Conservation (phyloP, 2,329 filamentous ascomycete species). For the Colletotrichum shisoi region DNA sequence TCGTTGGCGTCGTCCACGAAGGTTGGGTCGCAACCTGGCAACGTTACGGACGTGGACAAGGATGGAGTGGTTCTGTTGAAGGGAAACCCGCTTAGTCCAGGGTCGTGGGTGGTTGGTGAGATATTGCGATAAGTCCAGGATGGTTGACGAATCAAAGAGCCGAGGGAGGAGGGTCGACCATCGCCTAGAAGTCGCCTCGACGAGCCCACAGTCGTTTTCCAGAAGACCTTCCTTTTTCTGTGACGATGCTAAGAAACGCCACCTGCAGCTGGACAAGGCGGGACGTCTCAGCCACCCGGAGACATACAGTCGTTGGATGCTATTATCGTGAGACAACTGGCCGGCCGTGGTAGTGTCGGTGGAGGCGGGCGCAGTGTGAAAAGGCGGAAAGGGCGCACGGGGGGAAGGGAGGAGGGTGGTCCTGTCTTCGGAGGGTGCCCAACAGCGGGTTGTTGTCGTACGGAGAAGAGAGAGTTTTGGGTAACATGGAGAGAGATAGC, state of each 20-base stretch:
- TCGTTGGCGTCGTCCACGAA: slow-evolving; percentile 3
- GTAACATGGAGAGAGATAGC: slow-evolving; percentile 19
- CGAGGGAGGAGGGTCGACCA: neutral
- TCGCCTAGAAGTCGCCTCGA: neutral
- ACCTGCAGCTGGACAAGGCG: slow-evolving; percentile 19
- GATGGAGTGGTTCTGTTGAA: slow-evolving; percentile 1
- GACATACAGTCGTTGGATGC: slow-evolving; percentile 8
- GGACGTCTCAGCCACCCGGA: slow-evolving; percentile 9
- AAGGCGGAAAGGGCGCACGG: neutral
- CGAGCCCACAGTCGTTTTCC: neutral
- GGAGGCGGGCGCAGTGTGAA: neutral
- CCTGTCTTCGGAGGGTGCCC: no score
- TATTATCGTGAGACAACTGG: neutral
- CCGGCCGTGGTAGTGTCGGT: neutral
- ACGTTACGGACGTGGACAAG: neutral
- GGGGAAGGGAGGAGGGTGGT: neutral
- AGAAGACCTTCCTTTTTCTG: slow-evolving; percentile 25
- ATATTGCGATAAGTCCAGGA: slow-evolving; percentile 29
- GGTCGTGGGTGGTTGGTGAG: slow-evolving; percentile 25
- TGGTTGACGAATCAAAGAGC: slow-evolving; percentile 24
- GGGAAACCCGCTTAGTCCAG: slow-evolving; percentile 10
- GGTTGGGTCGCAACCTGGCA: neutral
- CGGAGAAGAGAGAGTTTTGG: slow-evolving; percentile 9
- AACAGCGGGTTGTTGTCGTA: neutral
- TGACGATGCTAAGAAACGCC: slow-evolving; percentile 9